Evolutionary conservation across 2,329 filamentous ascomycete genomes (phyloP), one percentile per base, ranked within the genome.

Genomic region (Alternaria hordeiaustralica): DNA sequence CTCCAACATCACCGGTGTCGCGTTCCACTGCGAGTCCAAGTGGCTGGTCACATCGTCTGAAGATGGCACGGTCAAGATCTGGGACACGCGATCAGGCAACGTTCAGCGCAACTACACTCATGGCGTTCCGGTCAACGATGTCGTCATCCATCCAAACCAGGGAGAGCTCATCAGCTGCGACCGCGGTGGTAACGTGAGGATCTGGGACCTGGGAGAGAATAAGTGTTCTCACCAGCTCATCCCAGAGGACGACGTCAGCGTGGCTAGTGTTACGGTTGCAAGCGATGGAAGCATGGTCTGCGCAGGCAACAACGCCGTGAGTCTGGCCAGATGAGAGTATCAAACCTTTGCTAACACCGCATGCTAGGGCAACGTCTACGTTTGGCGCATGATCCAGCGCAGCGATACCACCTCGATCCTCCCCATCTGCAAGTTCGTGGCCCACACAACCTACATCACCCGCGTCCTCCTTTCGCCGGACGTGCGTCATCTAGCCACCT

Each of bases 31-130:
- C 79, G 96, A 99, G 81, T 94, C 95, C 11, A 99, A 99, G 83
- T 99, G 96, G 96, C 97, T 99, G 92, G 96, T 98, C 18, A 99
- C 96, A 10, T 96, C 92, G 80, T 97, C 93, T 50, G 96, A 99
- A 81, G 96, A 99, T 77, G 93, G 94, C 73, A 97, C 93, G 0
- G 94, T 97, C 76, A 97, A 97, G 85, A 97, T 97, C 68, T 97
- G 94, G 94, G 95, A 97, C 79, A 97, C 94, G 6, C 86, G 94
- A 50, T 92, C 87, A 12, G 95, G 93, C 49, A 90, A 87, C 61
- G 89, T 98, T 58, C 96, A 99, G 82, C 89, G 96, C 58, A 97
- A 95, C 81, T 99, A 99, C 80, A 90, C 88, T 71, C 96, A 99
- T 79, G 92, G 91, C 57, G 90, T 89, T 33, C 90, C 96, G 0